Evolutionary conservation across 2,329 filamentous ascomycete species (phyloP), one percentile per base, ranked within the genome.

Genomic region (Amylocarpus encephaloides): DNA sequence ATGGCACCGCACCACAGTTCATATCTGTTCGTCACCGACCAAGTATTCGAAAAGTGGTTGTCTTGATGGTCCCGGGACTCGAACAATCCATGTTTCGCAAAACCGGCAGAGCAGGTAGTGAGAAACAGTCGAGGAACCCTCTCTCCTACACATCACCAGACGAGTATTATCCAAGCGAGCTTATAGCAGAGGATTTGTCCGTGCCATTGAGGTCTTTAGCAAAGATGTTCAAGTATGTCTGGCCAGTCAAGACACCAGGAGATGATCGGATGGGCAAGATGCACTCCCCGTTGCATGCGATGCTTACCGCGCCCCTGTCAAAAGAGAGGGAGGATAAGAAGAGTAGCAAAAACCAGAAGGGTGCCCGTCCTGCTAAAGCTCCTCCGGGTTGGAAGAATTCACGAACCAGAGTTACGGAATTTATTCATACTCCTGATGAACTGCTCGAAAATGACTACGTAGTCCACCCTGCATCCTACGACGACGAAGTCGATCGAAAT

Each of bases 1-100:
- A 86, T 62, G 82, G 82, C 11, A 63, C 75, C 1, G 75, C 78
- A 2, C 83, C 83, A 12, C 78, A 83, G 59, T 86, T 83, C 79
- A 73, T 86, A 40, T 74, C 77, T 40, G 75, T 86, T 43, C 73
- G 73, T 52, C 77, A 86, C 61, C 75, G 83, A 41, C 76, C 79
- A 5, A 74, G 82, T 51, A 82, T 86, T 60, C 73, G 80, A 56
- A 94, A 93, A 70, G 85, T 94, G 29, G 91, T 97, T 29, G 80
- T 88, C 36, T 72, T 98, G 58, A 92, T 96, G 86, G 83, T 96
- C 10, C 93, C 93, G 10, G 93, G 93, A 0, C 71, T 98, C 19
- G 92, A 97, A 65, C 80, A 88, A 62, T 86, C 82, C 55, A 93
- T 97, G 86, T 95, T 97, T 70, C 80, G 86, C 66, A 75, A 61